A percentile compares a stretch with the other conserved stretches of the same genome.
These are phyloP conservation scores for Chionographis japonica DNA, from an alignment of 106 monocot genomes.

Conservation along the genomic window DNA sequence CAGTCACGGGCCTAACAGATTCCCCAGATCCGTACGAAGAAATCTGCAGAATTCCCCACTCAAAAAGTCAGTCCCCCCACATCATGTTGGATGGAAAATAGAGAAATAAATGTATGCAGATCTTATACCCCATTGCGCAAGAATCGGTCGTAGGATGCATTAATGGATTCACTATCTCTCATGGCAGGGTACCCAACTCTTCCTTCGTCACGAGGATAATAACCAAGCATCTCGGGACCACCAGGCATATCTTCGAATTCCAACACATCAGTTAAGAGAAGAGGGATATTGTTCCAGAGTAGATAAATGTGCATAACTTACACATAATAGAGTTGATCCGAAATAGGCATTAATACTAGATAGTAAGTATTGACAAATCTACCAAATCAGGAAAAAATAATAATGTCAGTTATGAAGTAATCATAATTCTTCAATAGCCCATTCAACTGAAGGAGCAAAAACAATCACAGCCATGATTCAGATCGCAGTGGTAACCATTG, in stretches of 20 bases:
- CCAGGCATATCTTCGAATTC: constrained; percentile 17
- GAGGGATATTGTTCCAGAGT: too few relatives aligned
- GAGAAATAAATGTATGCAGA: background rate
- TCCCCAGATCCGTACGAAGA: constrained; percentile 6
- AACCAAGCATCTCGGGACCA: constrained; percentile 22
- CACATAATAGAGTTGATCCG: too few relatives aligned
- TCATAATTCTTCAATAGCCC: too few relatives aligned
- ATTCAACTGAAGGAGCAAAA: background rate
- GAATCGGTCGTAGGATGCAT: constrained; percentile 43
- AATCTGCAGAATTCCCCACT: background rate
- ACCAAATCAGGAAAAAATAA: too few relatives aligned
- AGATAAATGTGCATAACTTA: too few relatives aligned
- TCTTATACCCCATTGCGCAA: constrained; percentile 29
- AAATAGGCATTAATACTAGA: too few relatives aligned
- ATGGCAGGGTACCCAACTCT: constrained; percentile 3
- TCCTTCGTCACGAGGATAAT: constrained; percentile 31
- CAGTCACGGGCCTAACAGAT: constrained; percentile 8
- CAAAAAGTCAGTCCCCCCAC: background rate
- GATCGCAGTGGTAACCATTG: too few relatives aligned
- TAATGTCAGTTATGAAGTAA: too few relatives aligned
- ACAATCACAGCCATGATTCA: background rate
- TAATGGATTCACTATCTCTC: constrained; percentile 33
- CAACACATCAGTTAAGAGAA: background rate
- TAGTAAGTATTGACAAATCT: too few relatives aligned
- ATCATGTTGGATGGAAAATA: background rate